phyloP scores from a whole-genome alignment of 371 early-diverging fungal species.

The Syncephalastrum racemosum region DNA sequence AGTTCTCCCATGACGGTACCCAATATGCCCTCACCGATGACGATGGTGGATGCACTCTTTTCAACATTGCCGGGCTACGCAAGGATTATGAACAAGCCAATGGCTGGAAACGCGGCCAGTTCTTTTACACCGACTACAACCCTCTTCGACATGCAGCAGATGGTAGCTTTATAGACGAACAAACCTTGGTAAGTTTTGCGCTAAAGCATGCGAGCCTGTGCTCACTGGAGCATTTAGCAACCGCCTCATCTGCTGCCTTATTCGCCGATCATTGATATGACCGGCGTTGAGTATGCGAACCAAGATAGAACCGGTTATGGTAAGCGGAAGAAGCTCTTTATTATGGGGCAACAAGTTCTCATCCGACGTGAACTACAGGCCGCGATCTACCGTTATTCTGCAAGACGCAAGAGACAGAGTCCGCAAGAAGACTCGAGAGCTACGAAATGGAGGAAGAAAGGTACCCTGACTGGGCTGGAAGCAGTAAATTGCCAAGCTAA shows the following conservation, averaged over 20 bases:
- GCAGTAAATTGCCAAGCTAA: no score
- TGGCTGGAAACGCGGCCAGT: constrained; percentile 69
- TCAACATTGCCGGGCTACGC: constrained; percentile 60
- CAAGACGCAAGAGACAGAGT: constrained; percentile 50
- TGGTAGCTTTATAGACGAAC: constrained; percentile 72
- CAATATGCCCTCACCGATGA: constrained; percentile 72
- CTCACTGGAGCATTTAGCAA: constrained; percentile 22
- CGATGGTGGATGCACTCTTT: constrained; percentile 67
- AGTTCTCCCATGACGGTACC: constrained; percentile 58
- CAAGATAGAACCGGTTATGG: constrained; percentile 67
- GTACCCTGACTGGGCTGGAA: no score
- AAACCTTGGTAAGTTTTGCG: constrained; percentile 42
- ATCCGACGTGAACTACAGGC: constrained; percentile 10
- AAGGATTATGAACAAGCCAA: constrained; percentile 60
- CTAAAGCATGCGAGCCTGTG: neutral
- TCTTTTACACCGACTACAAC: constrained; percentile 73
- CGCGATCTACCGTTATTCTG: constrained; percentile 53
- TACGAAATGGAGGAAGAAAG: constrained; percentile 54
- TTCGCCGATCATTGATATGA: constrained; percentile 65
- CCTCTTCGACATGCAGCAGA: constrained; percentile 64
- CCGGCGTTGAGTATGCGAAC: constrained; percentile 67
- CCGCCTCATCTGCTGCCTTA: constrained; percentile 68
- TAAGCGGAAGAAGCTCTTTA: neutral
- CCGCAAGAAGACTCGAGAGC: constrained; percentile 35
- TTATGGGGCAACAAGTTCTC: neutral